Evolutionary conservation across 176 grass and related monocot species (phyloP), one percentile per base, ranked within the genome.

Genomic region (Olyra latifolia): DNA sequence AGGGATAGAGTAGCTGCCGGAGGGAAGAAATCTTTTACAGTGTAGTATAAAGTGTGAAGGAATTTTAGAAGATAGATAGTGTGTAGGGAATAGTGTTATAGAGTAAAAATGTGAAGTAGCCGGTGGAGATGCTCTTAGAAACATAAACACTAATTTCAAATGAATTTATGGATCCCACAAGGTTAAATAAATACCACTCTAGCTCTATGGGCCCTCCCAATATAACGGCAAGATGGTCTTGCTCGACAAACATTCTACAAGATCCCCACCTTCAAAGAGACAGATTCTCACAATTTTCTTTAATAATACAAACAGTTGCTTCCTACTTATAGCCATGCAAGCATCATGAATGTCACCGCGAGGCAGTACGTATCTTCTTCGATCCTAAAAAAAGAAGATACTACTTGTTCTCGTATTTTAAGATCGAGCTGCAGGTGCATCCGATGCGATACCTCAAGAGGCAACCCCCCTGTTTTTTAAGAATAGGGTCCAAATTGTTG

Each of bases 211-310:
- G 3, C 10, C 22, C 14, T 61, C 12, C 58, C 24, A 15, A 76
- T 35, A 49, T 35, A 62, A 32, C 0, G 43, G 28, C 45, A 42
- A 40, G 13, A 38, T 66, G 46, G 7, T 63, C 52, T 69, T 30
- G 8, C 20, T 80, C 27, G 64, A 55, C 60, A 75, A 47, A 87
- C 50, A 81, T 35, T 54, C 38, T 35, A 67, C 77, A 40, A 24
- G 29, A 24, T 75, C 53, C 43, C 53, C 30, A 56, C 17, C 52
- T 75, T 46, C 69, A 13, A 28, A 64, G 53, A 43, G 25, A 39
- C 25, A 74, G 27, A 24, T 12, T 17, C 24, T 50, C 19, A 3
- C 50, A 22, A 11, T 61, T 17, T 19, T n/a, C 40, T n/a, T n/a
- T n/a, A n/a, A n/a, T 57, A 47, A 54, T 13, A 49, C 14, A 10